phyloP scores from a whole-genome alignment of 768 basidiomycete genomes.

The Psilocybe sp. region DNA sequence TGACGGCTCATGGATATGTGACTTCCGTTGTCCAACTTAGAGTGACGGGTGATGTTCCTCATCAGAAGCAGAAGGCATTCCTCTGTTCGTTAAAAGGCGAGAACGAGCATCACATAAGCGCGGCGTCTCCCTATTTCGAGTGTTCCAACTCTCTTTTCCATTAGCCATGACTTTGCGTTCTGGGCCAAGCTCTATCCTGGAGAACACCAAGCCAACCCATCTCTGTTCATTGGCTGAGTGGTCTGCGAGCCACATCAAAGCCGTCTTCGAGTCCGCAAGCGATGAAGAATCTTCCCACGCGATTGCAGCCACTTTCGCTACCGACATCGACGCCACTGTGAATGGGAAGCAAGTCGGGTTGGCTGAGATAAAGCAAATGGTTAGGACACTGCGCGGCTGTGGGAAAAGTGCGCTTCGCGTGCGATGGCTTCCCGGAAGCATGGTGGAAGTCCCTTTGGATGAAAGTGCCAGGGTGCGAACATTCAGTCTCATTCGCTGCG shows the following conservation, averaged over 20 bases:
- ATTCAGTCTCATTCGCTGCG: no score
- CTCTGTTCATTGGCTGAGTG: conserved; percentile 45
- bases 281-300: conserved; percentile 40
- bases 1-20: no score
- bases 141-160: neutral
- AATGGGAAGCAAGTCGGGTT: conserved; percentile 42
- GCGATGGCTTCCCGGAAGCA: neutral
- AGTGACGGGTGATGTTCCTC: no score
- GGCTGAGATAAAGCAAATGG: conserved; percentile 37
- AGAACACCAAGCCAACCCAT: conserved; percentile 2
- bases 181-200: neutral
- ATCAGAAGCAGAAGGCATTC: no score
- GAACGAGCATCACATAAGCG: no score
- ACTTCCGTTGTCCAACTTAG: no score
- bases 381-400: conserved; percentile 35
- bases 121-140: no score
- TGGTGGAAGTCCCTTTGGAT: no score
- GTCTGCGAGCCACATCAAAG: conserved; percentile 47
- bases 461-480: no score
- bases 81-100: no score
- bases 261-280: conserved; percentile 48
- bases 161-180: neutral
- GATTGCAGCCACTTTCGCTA: conserved; percentile 44
- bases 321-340: conserved; percentile 33
- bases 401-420: neutral